A percentile compares a stretch with the other conserved stretches of the same genome.
These are phyloP conservation scores for Trichocladium antarcticum DNA, from an alignment of 495 filamentous ascomycete species.

Conservation along the genomic window DNA sequence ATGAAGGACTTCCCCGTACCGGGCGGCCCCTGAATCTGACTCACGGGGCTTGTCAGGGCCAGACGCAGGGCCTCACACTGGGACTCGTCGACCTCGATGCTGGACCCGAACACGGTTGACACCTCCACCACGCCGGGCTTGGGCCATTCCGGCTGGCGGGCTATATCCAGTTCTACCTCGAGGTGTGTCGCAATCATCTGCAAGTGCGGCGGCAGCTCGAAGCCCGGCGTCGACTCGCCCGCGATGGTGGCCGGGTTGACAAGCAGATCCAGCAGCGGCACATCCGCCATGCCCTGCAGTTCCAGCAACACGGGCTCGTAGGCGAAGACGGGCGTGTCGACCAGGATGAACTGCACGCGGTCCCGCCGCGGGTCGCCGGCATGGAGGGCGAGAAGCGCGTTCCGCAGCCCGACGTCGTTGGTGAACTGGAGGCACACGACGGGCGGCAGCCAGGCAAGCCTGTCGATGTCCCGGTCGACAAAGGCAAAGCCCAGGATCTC, in stretches of 20 bases:
- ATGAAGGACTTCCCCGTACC: conserved; percentile 76
- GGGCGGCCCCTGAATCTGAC: conserved; percentile 66
- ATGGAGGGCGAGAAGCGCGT: conserved; percentile 30
- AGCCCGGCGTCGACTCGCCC: neutral
- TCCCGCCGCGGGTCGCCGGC: conserved; percentile 35
- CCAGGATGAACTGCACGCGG: conserved; percentile 40
- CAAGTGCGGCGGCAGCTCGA: neutral
- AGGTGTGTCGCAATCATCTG: neutral
- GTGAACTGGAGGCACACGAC: conserved; percentile 43
- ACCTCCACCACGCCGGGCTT: neutral
- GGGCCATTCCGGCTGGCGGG: neutral
- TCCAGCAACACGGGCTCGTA: conserved; percentile 58
- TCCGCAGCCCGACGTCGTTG: conserved; percentile 27
- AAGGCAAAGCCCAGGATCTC: conserved; percentile 52
- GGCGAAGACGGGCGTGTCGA: conserved; percentile 58
- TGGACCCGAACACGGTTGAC: neutral
- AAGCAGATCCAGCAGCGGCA: conserved; percentile 45
- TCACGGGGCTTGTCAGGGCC: conserved; percentile 45
- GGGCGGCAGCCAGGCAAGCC: conserved; percentile 36
- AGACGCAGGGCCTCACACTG: conserved; percentile 48
- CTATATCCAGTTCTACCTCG: neutral
- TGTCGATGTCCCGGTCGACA: conserved; percentile 47
- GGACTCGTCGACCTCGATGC: conserved; percentile 43
- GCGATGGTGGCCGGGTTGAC: conserved; percentile 21
- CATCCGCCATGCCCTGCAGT: conserved; percentile 44